Evolutionary conservation across 2,329 filamentous ascomycete species (phyloP).

Genomic region (Fusarium haematococcum): DNA sequence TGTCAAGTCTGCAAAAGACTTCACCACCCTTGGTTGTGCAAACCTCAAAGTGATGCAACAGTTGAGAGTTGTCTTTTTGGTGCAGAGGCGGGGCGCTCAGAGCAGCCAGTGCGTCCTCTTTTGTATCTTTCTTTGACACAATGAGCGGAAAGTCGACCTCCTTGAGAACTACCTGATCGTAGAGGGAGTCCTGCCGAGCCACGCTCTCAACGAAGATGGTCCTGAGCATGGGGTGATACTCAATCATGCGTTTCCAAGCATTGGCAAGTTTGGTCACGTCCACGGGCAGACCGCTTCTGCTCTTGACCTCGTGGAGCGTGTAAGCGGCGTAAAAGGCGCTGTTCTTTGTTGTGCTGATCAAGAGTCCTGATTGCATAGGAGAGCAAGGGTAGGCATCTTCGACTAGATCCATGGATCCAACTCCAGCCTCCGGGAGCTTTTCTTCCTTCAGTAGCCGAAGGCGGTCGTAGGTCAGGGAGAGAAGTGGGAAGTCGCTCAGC

Average conservation of each 20-base stretch:
- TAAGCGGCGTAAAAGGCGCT: constrained; percentile 49
- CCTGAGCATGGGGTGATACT: constrained; percentile 57
- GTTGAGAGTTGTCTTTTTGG: constrained; percentile 2
- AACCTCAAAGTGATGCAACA: constrained; percentile 30
- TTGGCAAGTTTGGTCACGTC: constrained; percentile 26
- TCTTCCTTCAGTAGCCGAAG: constrained; percentile 18
- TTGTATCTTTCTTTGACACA: constrained; percentile 17
- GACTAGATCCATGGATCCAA: neutral
- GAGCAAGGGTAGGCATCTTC: constrained; percentile 54
- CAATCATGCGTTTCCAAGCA: constrained; percentile 55
- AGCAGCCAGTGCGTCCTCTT: constrained; percentile 17
- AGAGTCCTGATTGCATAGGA: constrained; percentile 52
- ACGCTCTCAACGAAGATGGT: constrained; percentile 62
- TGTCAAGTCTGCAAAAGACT: constrained; percentile 39
- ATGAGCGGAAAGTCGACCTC: constrained; percentile 14
- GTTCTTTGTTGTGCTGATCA: constrained; percentile 54
- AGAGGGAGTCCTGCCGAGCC: constrained; percentile 56
- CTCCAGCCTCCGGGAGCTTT: constrained; percentile 27
- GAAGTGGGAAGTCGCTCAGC: constrained; percentile 31
- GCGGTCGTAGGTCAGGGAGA: constrained; percentile 33
- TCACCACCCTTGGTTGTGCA: constrained; percentile 36
- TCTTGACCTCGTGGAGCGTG: constrained; percentile 47
- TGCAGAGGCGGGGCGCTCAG: constrained; percentile 12
- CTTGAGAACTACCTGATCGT: constrained; percentile 59
- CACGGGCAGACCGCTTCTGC: constrained; percentile 29